Evolutionary conservation across 768 basidiomycete species (phyloP).

Genomic region (Collybia sp.): DNA sequence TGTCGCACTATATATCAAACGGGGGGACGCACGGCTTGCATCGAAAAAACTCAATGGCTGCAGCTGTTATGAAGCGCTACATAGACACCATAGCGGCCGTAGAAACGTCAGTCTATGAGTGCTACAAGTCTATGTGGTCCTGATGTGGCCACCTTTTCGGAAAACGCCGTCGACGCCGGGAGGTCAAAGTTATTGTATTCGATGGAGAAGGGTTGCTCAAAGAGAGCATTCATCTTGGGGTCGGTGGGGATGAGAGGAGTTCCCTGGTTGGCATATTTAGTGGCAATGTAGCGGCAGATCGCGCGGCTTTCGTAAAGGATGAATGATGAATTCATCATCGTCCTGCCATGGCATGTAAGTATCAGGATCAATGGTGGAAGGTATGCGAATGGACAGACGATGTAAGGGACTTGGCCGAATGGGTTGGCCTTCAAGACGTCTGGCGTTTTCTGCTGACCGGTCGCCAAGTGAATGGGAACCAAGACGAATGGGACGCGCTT

Average conservation of each 20-base stretch:
- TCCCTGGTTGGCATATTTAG: conserved; percentile 49
- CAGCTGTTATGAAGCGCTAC: too few relatives aligned
- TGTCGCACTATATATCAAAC: background rate
- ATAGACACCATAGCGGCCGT: too few relatives aligned
- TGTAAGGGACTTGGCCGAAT: conserved; percentile 38
- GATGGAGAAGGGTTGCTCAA: conserved; percentile 44
- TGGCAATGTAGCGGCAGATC: conserved; percentile 53
- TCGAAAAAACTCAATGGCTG: too few relatives aligned
- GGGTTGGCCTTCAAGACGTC: conserved; percentile 39
- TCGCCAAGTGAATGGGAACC: conserved; percentile 27
- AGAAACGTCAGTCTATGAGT: too few relatives aligned
- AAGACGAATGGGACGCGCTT: conserved; percentile 45
- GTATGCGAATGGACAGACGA: conserved; percentile 10
- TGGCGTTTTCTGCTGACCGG: conserved; percentile 34
- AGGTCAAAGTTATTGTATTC: conserved; percentile 51
- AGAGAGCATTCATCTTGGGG: conserved; percentile 31
- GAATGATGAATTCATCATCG: conserved; percentile 54
- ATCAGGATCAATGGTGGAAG: background rate
- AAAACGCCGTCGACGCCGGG: conserved; percentile 28
- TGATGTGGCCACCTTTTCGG: conserved; percentile 53
- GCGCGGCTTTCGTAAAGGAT: conserved; percentile 60
- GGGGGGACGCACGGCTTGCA: conserved; percentile 32
- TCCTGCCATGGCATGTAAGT: conserved; percentile 22
- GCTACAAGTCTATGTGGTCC: too few relatives aligned
- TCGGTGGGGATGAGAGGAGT: conserved; percentile 47